Evolutionary conservation across 2,329 filamentous ascomycete genomes (phyloP).

Genomic region (Cercospora canescens): DNA sequence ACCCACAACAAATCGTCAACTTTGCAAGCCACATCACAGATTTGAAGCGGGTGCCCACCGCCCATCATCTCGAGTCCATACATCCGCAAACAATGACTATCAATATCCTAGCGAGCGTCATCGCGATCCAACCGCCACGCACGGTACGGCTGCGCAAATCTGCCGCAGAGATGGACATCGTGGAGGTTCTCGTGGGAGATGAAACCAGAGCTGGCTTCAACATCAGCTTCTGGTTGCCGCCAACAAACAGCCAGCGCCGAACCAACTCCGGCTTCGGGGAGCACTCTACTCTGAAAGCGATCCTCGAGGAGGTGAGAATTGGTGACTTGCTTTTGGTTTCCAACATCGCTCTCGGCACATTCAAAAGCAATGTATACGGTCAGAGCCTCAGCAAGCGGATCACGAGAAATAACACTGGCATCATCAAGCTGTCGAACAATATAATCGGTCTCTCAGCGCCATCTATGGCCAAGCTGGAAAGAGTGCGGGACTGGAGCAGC

Average conservation of each 20-base stretch:
- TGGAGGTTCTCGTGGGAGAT: conserved; percentile 81
- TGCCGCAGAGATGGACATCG: conserved; percentile 57
- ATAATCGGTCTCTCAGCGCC: conserved; percentile 57
- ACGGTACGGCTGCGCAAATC: conserved; percentile 63
- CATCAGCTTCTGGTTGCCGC: conserved; percentile 78
- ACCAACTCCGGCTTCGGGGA: background rate
- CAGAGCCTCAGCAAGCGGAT: conserved; percentile 73
- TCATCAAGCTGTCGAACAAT: conserved; percentile 39
- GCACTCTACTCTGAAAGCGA: conserved; percentile 39
- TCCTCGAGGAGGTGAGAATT: conserved; percentile 54
- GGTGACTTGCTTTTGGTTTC: conserved; percentile 78
- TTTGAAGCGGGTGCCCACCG: conserved; percentile 69
- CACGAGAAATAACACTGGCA: conserved; percentile 64
- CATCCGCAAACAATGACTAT: conserved; percentile 79
- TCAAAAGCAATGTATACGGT: conserved; percentile 76
- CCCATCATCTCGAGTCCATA: conserved; percentile 64
- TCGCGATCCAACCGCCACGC: conserved; percentile 68
- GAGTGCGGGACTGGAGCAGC: conserved; percentile 74
- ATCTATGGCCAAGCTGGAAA: conserved; percentile 60
- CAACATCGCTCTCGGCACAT: conserved; percentile 76
- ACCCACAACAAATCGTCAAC: conserved; percentile 31
- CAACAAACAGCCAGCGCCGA: conserved; percentile 31
- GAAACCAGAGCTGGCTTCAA: conserved; percentile 79
- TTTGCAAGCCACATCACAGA: conserved; percentile 57
- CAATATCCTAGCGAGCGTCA: conserved; percentile 77